Evolutionary conservation across 2,329 filamentous ascomycete genomes (phyloP).

Genomic region (Akanthomyces muscarius): DNA sequence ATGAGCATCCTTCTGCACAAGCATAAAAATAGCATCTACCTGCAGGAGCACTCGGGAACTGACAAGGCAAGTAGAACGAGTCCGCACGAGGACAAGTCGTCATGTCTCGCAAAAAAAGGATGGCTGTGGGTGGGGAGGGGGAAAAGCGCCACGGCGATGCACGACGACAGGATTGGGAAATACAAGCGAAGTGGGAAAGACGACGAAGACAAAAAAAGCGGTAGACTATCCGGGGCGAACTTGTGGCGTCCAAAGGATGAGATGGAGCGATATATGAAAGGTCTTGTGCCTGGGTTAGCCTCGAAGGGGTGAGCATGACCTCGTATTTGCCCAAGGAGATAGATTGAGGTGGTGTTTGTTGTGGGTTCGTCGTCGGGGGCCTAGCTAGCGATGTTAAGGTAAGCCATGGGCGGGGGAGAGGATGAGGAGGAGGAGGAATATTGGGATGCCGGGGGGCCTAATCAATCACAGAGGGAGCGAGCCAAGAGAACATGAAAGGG

Average conservation of each 20-base stretch:
- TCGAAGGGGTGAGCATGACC: conserved; percentile 8
- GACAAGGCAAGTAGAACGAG: neutral
- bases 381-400: neutral
- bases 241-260: neutral
- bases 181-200: neutral
- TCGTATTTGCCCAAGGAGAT: neutral
- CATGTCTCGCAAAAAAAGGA: neutral
- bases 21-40: neutral
- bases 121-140: neutral
- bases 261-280: neutral
- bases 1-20: neutral
- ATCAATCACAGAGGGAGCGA: neutral
- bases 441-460: neutral
- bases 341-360: neutral
- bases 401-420: neutral
- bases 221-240: neutral
- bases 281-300: conserved; percentile 6
- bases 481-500: neutral
- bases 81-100: conserved; percentile 2
- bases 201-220: neutral
- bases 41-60: neutral
- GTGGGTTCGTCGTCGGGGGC: neutral
- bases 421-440: neutral
- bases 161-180: neutral
- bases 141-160: neutral